Evolutionary conservation across 1,139 yeast genomes (phyloP), one percentile per base, ranked within the genome.

Genomic region (Taphrina flavorubra): DNA sequence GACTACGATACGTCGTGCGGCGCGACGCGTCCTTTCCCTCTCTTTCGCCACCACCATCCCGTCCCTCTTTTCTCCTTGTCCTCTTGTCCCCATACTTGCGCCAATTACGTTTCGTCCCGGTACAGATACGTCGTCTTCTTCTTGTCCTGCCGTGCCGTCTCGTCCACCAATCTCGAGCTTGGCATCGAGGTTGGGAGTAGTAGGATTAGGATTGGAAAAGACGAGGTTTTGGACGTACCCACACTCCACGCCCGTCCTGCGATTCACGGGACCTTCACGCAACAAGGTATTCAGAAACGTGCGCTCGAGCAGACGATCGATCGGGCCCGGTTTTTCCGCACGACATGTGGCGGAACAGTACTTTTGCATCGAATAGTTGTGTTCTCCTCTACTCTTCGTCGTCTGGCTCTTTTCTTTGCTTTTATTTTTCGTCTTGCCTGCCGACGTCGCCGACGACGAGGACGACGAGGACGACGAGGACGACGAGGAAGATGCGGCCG

Each of bases 1-100:
- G 55, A 63, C 67, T 34, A 63, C 61, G 47, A 63, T 46, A 16
- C 67, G n/a, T 11, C 67, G 53, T 7, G 46, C 67, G 1, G 67
- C 67, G 10, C 61, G 60, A 3, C 67, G 36, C 13, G 46, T 61
- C 8, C 67, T 55, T 46, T 63, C 67, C 36, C 67, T 53, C 18
- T 53, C 36, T 16, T 34, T 36, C 8, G 67, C 67, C 14, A n/a
- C 46, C 10, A 8, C 53, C 37, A 63, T 34, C 7, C 67, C 67
- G 6, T 10, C 31, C 31, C 13, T 25, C 31, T 25, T 25, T 4
- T 1, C 31, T 2, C 4, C 31, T 25, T 25, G 31, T 4, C 34
- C 40, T 31, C n/a, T 20, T 25, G 11, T 53, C 16, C 46, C 11
- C 40, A 18, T 44, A 37, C 40, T 7, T 11, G 40, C 40, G 18